A percentile compares a stretch with the other conserved stretches of the same genome.
These are phyloP conservation scores for Neofusicoccum laricinum DNA, from an alignment of 2,329 filamentous ascomycete genomes.

Conservation along the genomic window DNA sequence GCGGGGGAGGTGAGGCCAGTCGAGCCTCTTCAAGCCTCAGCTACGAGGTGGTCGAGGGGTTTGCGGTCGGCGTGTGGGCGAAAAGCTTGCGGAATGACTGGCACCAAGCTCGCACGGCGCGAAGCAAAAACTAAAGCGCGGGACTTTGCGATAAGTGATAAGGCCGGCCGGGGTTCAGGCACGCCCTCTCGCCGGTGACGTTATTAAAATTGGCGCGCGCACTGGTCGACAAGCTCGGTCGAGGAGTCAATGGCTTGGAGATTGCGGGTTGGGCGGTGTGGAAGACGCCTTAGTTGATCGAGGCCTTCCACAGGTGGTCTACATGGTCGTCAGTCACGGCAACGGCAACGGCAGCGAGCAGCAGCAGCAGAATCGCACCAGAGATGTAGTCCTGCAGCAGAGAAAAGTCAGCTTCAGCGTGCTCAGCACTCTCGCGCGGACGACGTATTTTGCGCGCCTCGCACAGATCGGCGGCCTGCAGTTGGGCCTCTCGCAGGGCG, in stretches of 20 bases:
- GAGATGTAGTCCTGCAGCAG: constrained; percentile 60
- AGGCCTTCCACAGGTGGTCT: constrained; percentile 69
- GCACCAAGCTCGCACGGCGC: constrained; percentile 2
- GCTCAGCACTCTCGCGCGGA: background rate
- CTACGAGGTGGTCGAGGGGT: constrained; percentile 1
- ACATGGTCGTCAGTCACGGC: constrained; percentile 20
- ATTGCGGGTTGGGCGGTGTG: constrained; percentile 18
- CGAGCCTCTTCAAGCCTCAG: constrained; percentile 21
- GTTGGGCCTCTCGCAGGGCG: background rate
- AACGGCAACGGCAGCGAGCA: constrained; percentile 15
- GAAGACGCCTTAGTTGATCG: constrained; percentile 53
- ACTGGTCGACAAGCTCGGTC: background rate
- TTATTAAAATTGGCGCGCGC: background rate
- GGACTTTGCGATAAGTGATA: constrained; percentile 15
- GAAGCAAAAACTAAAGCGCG: constrained; percentile 15
- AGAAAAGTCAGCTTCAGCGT: constrained; percentile 33
- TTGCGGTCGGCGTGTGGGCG: constrained; percentile 3
- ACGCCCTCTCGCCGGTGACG: constrained; percentile 5
- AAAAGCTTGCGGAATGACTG: background rate
- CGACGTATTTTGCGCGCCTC: background rate
- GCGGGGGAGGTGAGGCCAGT: constrained; percentile 23
- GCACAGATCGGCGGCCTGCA: background rate
- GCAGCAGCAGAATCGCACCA: constrained; percentile 41
- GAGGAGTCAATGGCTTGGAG: constrained; percentile 2
- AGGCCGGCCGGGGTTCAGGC: constrained; percentile 5